Conservation (phyloP, 1,284 basidiomycete species). For the Ustilago esculenta region DNA sequence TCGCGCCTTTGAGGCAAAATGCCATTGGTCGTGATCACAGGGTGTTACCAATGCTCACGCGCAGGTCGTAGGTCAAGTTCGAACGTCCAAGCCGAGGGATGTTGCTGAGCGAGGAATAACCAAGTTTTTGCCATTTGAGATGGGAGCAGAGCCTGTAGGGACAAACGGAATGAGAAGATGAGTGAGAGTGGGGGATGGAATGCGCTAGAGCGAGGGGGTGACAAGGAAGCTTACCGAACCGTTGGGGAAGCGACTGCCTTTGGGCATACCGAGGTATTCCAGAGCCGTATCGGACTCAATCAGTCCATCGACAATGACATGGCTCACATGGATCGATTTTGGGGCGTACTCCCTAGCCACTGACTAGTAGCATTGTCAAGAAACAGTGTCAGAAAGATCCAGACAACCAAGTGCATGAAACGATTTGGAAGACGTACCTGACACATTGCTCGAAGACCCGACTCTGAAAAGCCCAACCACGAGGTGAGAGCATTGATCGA, state of each 20-base stretch:
- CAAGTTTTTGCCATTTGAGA: conserved; percentile 59
- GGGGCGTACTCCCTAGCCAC: conserved; percentile 49
- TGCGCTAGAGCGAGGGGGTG: not conserved
- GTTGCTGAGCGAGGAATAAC: conserved; percentile 58
- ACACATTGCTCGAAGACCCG: conserved; percentile 46
- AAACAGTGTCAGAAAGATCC: too few species aligned
- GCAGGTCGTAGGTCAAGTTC: conserved; percentile 58
- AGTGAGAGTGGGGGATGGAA: too few species aligned
- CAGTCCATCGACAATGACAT: conserved; percentile 56
- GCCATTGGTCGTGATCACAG: not conserved
- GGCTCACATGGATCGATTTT: conserved; percentile 50
- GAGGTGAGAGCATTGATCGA: not conserved
- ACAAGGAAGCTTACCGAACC: conserved; percentile 29
- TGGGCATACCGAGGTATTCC: conserved; percentile 42
- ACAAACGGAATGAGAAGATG: too few species aligned
- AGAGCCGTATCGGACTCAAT: conserved; percentile 53
- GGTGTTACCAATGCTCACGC: conserved; percentile 47
- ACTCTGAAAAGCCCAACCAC: conserved; percentile 13
- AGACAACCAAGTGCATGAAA: too few species aligned
- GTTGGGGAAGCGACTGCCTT: conserved; percentile 42
- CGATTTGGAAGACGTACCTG: conserved; percentile 22
- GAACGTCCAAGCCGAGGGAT: conserved; percentile 49
- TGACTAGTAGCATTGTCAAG: conserved; percentile 18
- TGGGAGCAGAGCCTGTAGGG: conserved; percentile 36
- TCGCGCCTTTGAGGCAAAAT: too few species aligned